Evolutionary conservation across 2,329 filamentous ascomycete species (phyloP).

Genomic region (Meredithiella fracta): DNA sequence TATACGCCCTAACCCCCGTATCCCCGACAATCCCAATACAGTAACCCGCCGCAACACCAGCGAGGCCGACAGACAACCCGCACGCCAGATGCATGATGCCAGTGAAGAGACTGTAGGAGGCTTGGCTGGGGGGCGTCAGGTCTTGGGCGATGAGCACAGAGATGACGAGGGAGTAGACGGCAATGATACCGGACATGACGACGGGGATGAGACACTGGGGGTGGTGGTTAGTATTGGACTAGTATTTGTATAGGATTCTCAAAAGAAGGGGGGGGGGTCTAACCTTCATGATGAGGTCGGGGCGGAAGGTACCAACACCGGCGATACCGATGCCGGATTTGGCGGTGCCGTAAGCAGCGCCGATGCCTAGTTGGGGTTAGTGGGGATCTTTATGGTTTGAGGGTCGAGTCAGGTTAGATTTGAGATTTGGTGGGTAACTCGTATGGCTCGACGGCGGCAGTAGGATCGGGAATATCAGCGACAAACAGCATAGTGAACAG

Average conservation of each 20-base stretch:
- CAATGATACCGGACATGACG: slow-evolving; percentile 98
- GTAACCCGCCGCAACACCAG: slow-evolving; percentile 86
- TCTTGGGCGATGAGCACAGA: slow-evolving; percentile 90
- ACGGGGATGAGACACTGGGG: slow-evolving; percentile 64
- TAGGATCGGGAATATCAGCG: too few relatives aligned
- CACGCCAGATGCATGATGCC: slow-evolving; percentile 89
- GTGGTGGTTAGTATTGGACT: neutral
- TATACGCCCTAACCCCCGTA: slow-evolving; percentile 82
- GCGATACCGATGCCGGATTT: slow-evolving; percentile 81
- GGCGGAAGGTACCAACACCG: slow-evolving; percentile 68
- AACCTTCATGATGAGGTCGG: slow-evolving; percentile 86
- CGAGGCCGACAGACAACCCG: slow-evolving; percentile 78
- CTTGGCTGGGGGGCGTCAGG: slow-evolving; percentile 50
- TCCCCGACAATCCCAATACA: slow-evolving; percentile 93
- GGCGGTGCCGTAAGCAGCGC: slow-evolving; percentile 73
- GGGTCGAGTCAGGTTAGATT: neutral
- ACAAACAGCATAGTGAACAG: too few relatives aligned
- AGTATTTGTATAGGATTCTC: too few relatives aligned
- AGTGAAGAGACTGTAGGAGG: slow-evolving; percentile 70
- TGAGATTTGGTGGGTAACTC: too few relatives aligned
- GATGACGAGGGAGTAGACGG: slow-evolving; percentile 93
- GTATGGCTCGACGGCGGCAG: too few relatives aligned
- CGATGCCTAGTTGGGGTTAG: slow-evolving; percentile 30
- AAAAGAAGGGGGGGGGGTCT: slow-evolving; percentile 13
- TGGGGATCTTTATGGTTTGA: slow-evolving; percentile 2